A percentile compares a stretch with the other conserved stretches of the same genome.
Conservation (phyloP, 257 asterid species). For the Solanum pinnatisectum region DNA sequence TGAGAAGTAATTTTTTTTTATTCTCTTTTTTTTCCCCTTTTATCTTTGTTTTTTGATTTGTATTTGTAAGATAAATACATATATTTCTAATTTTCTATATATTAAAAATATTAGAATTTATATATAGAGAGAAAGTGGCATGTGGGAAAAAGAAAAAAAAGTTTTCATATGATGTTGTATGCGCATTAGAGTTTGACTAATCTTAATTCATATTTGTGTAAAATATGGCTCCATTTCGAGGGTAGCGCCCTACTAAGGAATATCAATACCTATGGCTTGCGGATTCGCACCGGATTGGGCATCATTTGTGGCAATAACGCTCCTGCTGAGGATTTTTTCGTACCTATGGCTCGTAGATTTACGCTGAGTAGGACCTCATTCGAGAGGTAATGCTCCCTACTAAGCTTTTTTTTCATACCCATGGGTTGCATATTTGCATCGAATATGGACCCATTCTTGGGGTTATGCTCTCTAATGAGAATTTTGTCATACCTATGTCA, state of each 20-base stretch:
- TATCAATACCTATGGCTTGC: background rate
- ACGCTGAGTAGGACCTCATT: background rate
- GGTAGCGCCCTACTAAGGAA: background rate
- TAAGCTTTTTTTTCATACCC: background rate
- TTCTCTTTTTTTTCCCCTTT: background rate
- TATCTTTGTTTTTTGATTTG: background rate
- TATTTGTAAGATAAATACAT: background rate
- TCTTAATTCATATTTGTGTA: background rate
- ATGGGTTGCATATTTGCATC: background rate
- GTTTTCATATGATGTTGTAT: background rate
- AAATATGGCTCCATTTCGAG: background rate
- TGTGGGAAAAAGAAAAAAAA: background rate
- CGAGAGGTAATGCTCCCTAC: background rate
- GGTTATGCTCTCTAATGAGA: too few species aligned
- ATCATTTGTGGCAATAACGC: background rate
- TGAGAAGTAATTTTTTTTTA: background rate
- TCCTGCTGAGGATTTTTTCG: rapidly evolving
- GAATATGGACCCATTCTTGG: background rate
- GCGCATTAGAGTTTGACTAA: background rate
- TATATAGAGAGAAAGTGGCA: background rate
- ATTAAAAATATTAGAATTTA: background rate
- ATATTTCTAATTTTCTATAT: background rate
- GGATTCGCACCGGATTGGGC: background rate
- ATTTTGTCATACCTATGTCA: too few species aligned
- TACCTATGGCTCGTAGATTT: background rate